Base-by-base conservation (phyloP, 129 eudicot species). In the Lactuca saligna region DNA sequence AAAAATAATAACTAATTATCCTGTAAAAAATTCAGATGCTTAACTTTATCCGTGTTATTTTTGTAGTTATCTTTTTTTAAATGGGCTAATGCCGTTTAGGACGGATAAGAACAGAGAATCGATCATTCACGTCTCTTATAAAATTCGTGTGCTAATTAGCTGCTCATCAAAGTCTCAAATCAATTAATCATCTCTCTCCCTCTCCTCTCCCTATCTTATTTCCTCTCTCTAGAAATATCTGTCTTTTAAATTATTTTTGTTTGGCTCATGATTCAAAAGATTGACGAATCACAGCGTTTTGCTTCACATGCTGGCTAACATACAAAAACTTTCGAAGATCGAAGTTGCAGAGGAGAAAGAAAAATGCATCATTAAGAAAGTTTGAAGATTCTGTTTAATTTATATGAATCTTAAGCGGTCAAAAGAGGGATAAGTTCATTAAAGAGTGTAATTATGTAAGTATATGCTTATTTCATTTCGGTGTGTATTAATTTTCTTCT, bases 111-210 rank as follows among this genome's bases (percentile, higher is more conserved):
- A 12, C 4, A 17, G 58, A n/a, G 32, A 4, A 32, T 38, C 12
- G 14, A 61, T 61, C 68, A 8, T 50, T 48, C 68, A 71, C 76
- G 76, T 20, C 61, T 69, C 74, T 31, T 10, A 13, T 41, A 59
- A 35, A 54, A 72, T 60, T 59, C 68, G 61, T 49, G 9, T 16
- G 10, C 53, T 48, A 48, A 48, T 71, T 46, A 29, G 59, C 76
- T 34, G 20, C 68, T 60, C 17, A 71, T 20, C 13, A 59, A 2
- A 60, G 17, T 60, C 58, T 20, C 20, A 31, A 69, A 56, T 55
- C 38, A n/a, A 25, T 25, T 37, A 39, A 17, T 69, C 74, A 55
- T 55, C 60, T 13, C 13, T 63, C 34, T 54, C 32, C 7, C 54
- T 15, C 44, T 58, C 49, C 58, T 34, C 3, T 42, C 49, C 49